Base-by-base conservation (phyloP, 805 yeast species). In the Yamadazyma scolyti region DNA sequence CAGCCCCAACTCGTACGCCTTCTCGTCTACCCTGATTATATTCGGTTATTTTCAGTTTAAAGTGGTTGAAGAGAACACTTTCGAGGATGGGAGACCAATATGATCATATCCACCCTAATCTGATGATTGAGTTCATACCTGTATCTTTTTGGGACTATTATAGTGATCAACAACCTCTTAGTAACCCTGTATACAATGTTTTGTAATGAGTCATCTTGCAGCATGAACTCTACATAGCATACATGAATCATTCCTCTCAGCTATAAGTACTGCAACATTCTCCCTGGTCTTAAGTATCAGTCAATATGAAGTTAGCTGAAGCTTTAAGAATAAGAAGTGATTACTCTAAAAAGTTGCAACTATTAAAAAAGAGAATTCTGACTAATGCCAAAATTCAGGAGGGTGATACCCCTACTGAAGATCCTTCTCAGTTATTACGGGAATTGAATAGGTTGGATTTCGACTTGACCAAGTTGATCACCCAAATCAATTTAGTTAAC, bases 21-120 rank as follows among this genome's bases (percentile, higher is more conserved):
- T 63, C 69, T 56, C 69, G 54, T 58, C 45, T 48, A 53, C 67
- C 69, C 72, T 65, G 70, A 52, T 52, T 39, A 58, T 63, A 65
- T 65, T 65, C 72, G 66, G 41, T 65, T 65, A 63, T 60, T 52
- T 57, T 52, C 70, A 65, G 71, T 65, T 46, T 63, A 65, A 65
- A 62, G 42, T 65, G 71, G 70, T 59, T 26, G 30, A 57, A 43
- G 70, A 52, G 68, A 62, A 61, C 57, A 62, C 68, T 61, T 58
- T 59, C 64, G 71, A 61, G 42, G 47, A 54, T 61, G 70, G 68
- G 47, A 65, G 39, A 65, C 37, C 39, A 50, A 59, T n/a, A 36
- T 30, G 70, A 47, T 65, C 71, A 55, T 52, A 65, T 65, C 72
- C 72, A 65, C 72, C 72, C 72, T 61, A 59, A 39, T 39, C 32